Conservation (phyloP, 768 basidiomycete genomes). For the Russula earlei region DNA sequence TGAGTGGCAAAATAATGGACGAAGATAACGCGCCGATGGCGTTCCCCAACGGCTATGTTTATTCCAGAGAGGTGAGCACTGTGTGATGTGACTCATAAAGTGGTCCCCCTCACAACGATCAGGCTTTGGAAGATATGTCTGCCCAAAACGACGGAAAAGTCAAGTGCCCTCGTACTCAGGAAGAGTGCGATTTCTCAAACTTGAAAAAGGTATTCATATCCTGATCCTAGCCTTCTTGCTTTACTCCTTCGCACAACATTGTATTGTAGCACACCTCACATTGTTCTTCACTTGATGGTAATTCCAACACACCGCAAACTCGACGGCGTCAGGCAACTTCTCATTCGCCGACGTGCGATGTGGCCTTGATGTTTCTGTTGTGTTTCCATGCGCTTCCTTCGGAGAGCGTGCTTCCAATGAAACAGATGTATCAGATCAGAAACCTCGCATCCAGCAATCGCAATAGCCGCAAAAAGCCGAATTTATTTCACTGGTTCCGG, state of each 20-base stretch:
- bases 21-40: constrained; percentile 89
- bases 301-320: background rate
- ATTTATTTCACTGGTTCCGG: no score
- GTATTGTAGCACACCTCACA: background rate
- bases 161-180: constrained; percentile 71
- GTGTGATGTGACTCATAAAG: background rate
- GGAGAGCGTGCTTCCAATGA: background rate
- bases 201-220: constrained; percentile 90
- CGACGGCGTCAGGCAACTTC: background rate
- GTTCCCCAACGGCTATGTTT: constrained; percentile 86
- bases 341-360: background rate
- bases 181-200: constrained; percentile 50
- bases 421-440: background rate
- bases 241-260: background rate
- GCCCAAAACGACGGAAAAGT: constrained; percentile 68
- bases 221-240: constrained; percentile 28
- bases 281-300: background rate
- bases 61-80: constrained; percentile 77
- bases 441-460: background rate
- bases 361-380: background rate
- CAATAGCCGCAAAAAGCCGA: no score
- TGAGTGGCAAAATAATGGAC: constrained; percentile 92
- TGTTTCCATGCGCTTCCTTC: background rate
- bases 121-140: constrained; percentile 88
- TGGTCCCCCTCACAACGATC: background rate